Evolutionary conservation across 169 alveolate species (phyloP).

Genomic region (Plasmodium gallinaceum): DNA sequence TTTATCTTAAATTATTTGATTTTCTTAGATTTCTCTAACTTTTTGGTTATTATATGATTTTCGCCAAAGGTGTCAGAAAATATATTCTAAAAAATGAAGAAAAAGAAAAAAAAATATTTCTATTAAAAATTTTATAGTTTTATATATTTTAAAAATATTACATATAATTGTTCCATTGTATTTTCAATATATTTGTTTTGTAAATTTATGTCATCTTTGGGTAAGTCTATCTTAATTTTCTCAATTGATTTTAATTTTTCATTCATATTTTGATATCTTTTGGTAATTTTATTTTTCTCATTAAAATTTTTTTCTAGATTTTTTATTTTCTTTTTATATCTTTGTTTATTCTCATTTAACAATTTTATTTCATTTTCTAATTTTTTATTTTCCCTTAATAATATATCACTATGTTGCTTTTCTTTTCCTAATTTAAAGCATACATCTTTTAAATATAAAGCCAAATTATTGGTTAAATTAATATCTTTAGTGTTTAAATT

Average conservation of each 20-base stretch:
- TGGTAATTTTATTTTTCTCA: conserved; percentile 26
- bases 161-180: conserved; percentile 49
- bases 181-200: conserved; percentile 62
- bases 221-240: conserved; percentile 18
- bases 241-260: conserved; percentile 22
- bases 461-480: conserved; percentile 17
- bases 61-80: conserved; percentile 16
- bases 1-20: background rate
- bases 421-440: conserved; percentile 38
- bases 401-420: conserved; percentile 41
- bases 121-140: background rate
- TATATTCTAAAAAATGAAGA: conserved; percentile 4
- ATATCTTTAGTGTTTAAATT: conserved; percentile 4
- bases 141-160: conserved; percentile 4
- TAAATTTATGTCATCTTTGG: conserved; percentile 19
- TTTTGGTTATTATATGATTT: conserved; percentile 28
- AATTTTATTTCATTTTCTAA: conserved; percentile 31
- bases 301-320: conserved; percentile 26
- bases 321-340: conserved; percentile 23
- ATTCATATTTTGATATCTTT: conserved; percentile 24
- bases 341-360: conserved; percentile 18
- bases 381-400: conserved; percentile 26
- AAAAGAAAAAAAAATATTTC: background rate
- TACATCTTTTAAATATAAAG: conserved; percentile 29
- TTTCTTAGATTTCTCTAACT: background rate